Percentiles rank a stretch among this genome's conserved stretches.
Conservation (phyloP, 176 grass and related monocot species). For the Hsuehochloa calcarea region DNA sequence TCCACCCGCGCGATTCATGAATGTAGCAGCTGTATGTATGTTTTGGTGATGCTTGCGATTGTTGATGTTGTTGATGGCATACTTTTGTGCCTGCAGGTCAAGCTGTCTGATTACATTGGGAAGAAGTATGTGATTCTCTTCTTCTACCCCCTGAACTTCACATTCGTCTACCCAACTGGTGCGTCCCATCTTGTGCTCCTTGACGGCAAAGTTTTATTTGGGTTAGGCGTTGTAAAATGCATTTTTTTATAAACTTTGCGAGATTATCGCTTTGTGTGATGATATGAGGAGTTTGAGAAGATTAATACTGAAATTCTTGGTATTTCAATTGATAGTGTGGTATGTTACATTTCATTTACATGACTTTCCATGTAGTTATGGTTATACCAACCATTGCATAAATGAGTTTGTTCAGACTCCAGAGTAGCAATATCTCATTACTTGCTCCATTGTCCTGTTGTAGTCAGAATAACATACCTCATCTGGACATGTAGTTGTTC, state of each 20-base stretch:
- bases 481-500: too few relatives aligned
- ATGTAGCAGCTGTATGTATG: too few relatives aligned
- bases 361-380: not conserved
- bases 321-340: conserved; percentile 46
- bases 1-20: too few relatives aligned
- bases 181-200: not conserved
- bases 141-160: conserved; percentile 76
- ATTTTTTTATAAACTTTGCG: not conserved
- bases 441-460: not conserved
- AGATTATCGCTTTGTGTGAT: conserved; percentile 70
- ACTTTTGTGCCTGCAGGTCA: too few relatives aligned
- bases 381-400: not conserved
- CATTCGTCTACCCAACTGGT: conserved; percentile 67
- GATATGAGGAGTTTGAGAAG: conserved; percentile 59
- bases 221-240: not conserved
- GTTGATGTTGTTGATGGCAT: too few relatives aligned
- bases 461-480: not conserved
- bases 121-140: conserved; percentile 26
- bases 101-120: conserved; percentile 18
- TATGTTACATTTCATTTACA: not conserved
- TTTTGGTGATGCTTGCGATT: too few relatives aligned
- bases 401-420: not conserved
- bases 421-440: not conserved
- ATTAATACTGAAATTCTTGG: conserved; percentile 68
- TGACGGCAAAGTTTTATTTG: not conserved